Base-by-base conservation (phyloP, 441 rosid species). In the Viola pubescens region DNA sequence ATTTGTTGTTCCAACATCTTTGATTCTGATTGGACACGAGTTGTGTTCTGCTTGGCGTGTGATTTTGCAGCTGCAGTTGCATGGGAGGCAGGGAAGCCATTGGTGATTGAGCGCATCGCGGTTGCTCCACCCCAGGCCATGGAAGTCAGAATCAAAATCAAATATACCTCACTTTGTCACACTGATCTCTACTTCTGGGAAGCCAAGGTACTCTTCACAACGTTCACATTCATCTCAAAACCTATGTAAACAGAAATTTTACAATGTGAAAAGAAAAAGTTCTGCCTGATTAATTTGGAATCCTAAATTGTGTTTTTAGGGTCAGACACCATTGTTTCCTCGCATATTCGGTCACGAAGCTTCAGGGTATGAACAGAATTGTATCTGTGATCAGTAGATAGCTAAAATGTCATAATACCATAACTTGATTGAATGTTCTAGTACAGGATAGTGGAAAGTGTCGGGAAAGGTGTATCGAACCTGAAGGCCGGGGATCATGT, bases 401-500 rank as follows among this genome's bases (percentile, higher is more conserved):
- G 19, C 19, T 16, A 16, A 16, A 16, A 16, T 16, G 19, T 16
- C 19, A 16, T 16, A 16, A 16, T 16, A 16, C 19, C 19, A 16
- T 1, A 16, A 16, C 19, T 16, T 5, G 4, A 54, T 54, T 54
- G 12, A 19, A 42, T 34, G 19, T 59, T n/a, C 4, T 34, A 37
- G 34, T 26, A 26, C 37, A 54, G 82, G 40, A 54, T 75, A 52
- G 78, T 75, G 41, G 80, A 80, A 63, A 80, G 78, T 37, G 75
- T 70, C 9, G 82, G 82, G 1, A 76, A 68, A 52, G 82, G 80
- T 19, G 80, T 80, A 41, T 34, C 67, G 6, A 70, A 67, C 16
- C 78, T 80, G 14, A 45, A 75, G 10, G 62, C 66, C 0, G 80
- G 84, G 10, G 84, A 80, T 44, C 76, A 75, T 16, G 80, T 77